Evolutionary conservation across 495 filamentous ascomycete genomes (phyloP).

Genomic region (Penicillium alfredii): DNA sequence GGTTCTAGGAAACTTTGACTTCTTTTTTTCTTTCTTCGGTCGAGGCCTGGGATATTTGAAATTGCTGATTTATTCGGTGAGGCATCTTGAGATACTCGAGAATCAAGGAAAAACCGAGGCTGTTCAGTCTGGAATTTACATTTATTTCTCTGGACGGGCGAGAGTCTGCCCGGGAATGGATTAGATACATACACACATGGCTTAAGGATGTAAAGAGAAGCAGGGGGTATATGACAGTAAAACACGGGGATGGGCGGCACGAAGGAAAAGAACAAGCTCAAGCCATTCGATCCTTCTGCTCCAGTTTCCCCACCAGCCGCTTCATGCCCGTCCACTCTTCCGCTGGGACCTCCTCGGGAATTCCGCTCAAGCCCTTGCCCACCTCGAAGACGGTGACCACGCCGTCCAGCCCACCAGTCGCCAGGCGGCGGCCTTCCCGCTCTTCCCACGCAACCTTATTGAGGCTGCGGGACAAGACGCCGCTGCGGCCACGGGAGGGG

Average conservation of each 20-base stretch:
- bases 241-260: constrained; percentile 5
- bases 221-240: constrained; percentile 28
- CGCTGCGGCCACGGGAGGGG: constrained; percentile 54
- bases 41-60: too few relatives aligned
- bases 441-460: constrained; percentile 94
- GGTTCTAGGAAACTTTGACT: too few relatives aligned
- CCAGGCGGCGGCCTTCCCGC: constrained; percentile 76
- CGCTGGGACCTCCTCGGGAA: constrained; percentile 62
- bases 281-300: constrained; percentile 38
- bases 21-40: too few relatives aligned
- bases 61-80: too few relatives aligned
- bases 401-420: constrained; percentile 85
- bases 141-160: too few relatives aligned
- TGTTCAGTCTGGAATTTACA: too few relatives aligned
- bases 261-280: constrained; percentile 12
- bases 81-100: too few relatives aligned
- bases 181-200: constrained; percentile 15
- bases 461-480: constrained; percentile 64
- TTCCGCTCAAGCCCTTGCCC: constrained; percentile 71
- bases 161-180: too few relatives aligned
- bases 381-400: constrained; percentile 91
- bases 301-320: constrained; percentile 69
- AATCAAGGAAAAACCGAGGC: too few relatives aligned
- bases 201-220: constrained; percentile 17
- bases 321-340: constrained; percentile 93